Evolutionary conservation across 2,329 filamentous ascomycete genomes (phyloP), one percentile per base, ranked within the genome.

Genomic region (Clarireedia homoeocarpa): DNA sequence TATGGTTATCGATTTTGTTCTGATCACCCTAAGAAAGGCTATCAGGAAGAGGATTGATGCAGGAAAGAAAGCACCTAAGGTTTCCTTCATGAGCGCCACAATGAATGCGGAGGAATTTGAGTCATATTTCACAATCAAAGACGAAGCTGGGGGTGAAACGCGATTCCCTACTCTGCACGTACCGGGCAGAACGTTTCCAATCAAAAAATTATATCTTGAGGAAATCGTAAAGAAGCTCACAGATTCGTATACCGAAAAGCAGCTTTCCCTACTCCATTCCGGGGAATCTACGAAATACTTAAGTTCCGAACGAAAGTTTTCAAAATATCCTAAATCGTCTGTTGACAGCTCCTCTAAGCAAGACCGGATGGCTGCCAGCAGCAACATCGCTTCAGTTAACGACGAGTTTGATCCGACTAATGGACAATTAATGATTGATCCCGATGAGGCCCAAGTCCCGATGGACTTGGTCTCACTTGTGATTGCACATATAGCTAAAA

Each of bases 1-100:
- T 70, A 75, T 96, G 14, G 90, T 96, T 66, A 96, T 91, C 0
- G 92, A 97, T 69, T 89, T 96, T 4, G 77, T 97, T 5, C 96
- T 99, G 69, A 91, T 89, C 0, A 72, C 96, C 53, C 74, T 99
- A 47, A 97, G 96, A 72, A 95, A 96, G 74, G 80, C 96, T 42
- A 74, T 92, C 1, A 73, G 75, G 0, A 75, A 77, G 3, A 76
- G 82, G 56, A 78, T 79, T 24, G 79, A 49, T 81, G 81, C 6
- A 80, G 78, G 86, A 59, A 78, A 92, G 51, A 86, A 85, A 3
- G 91, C 96, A 59, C 73, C 96, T 49, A 96, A 91, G 71, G 79
- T 96, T 46, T 83, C 96, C 12, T 77, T 97, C 30, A 97, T 96
- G 92, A 95, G 89, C 70, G 92, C 92, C 2, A 97, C 92, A 0